phyloP scores from a whole-genome alignment of 192 early-diverging fungal species.

The Podila epicladia region DNA sequence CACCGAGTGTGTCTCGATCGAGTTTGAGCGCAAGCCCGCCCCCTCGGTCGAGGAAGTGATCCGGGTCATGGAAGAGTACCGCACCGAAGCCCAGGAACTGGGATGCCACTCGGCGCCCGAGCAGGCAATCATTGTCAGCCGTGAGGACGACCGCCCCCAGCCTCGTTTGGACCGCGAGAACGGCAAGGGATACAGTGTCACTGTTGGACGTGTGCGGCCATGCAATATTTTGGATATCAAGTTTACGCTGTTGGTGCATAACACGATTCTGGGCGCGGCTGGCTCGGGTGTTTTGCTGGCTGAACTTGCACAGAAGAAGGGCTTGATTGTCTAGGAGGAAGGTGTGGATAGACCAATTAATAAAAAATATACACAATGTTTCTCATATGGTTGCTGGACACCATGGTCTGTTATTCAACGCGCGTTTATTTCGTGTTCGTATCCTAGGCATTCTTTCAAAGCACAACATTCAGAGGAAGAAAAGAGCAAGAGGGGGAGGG shows the following conservation, averaged over 20 bases:
- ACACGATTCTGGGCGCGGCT: constrained; percentile 96
- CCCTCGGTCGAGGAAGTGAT: constrained; percentile 84
- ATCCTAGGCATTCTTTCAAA: too few relatives aligned
- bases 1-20: constrained; percentile 87
- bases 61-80: constrained; percentile 76
- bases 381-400: too few relatives aligned
- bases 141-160: constrained; percentile 89
- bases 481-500: too few relatives aligned
- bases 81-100: constrained; percentile 83
- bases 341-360: background rate
- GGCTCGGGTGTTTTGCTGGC: constrained; percentile 95
- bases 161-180: constrained; percentile 91
- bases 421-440: too few relatives aligned
- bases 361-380: background rate
- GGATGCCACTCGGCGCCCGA: constrained; percentile 84
- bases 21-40: constrained; percentile 74
- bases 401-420: too few relatives aligned
- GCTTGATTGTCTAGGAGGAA: constrained; percentile 50
- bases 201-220: constrained; percentile 88
- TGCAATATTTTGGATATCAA: constrained; percentile 93
- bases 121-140: constrained; percentile 78
- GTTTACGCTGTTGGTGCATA: constrained; percentile 92
- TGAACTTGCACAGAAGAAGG: constrained; percentile 91
- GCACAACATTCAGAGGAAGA: too few relatives aligned
- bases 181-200: constrained; percentile 88